Base-by-base conservation (phyloP, 371 early-diverging fungal species). In the Nematocida displodere region DNA sequence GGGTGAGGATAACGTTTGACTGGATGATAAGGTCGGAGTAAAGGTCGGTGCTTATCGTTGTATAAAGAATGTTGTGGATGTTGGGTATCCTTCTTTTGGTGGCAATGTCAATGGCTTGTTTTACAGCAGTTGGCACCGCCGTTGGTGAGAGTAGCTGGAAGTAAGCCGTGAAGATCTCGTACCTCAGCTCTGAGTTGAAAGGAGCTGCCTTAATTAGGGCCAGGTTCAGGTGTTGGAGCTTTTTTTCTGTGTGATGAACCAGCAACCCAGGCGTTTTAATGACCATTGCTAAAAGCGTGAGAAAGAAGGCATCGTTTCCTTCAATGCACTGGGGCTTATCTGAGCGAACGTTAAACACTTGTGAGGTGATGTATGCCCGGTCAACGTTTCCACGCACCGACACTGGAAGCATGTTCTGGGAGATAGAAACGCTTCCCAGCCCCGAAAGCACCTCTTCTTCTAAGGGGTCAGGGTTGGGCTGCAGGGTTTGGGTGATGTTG, bases 241-340 rank as follows among this genome's bases (percentile, higher is more conserved):
- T 71, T 36, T 71, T 71, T 40, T 71, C 75, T 49, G 75, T n/a
- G 53, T 61, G 59, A n/a, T 56, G 59, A 13, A 71, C 61, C 2
- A 71, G 54, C n/a, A 71, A 28, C 1, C 75, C 75, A 15, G 75
- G 11, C 4, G 58, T 42, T 48, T 71, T 71, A n/a, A 49, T 59
- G 17, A 71, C 34, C 31, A 58, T 48, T 7, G 75, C 58, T 1
- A 71, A 40, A 58, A 71, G 49, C 36, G 44, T 31, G n/a, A 71
- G 75, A 17, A 71, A 36, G 26, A 71, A 71, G n/a, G 5, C 36
- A 37, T 71, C 75, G 17, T 24, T 59, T 11, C 15, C 26, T 5
- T 22, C 34, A 4, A 31, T 40, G 17, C 46, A 4, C 15, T 33
- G 31, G 2, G 20, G 31, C 8, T 33, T 26, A 20, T 53, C 52